Evolutionary conservation across 2,329 filamentous ascomycete genomes (phyloP).

Genomic region (Fusarium dlaminii): DNA sequence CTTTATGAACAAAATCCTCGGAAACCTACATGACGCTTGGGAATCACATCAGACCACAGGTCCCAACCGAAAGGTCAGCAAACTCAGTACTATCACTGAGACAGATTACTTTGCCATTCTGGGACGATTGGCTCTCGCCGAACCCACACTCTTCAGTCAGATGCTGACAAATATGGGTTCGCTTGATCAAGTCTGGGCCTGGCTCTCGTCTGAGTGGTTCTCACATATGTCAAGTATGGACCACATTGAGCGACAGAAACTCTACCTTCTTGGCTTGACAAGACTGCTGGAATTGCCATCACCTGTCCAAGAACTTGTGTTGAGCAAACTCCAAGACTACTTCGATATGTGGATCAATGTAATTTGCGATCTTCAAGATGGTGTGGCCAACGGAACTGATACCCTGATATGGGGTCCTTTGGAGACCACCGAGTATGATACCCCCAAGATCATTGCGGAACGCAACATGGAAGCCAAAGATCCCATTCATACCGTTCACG

Average conservation of each 20-base stretch:
- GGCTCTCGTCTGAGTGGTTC: constrained; percentile 74
- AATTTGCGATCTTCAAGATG: constrained; percentile 71
- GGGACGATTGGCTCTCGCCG: constrained; percentile 78
- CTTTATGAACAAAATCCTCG: constrained; percentile 70
- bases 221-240: constrained; percentile 74
- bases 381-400: constrained; percentile 61
- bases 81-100: constrained; percentile 78
- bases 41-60: constrained; percentile 84
- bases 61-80: constrained; percentile 74
- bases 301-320: constrained; percentile 65
- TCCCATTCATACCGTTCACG: constrained; percentile 72
- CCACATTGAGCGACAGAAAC: constrained; percentile 72
- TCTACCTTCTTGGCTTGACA: constrained; percentile 78
- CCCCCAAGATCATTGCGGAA: constrained; percentile 63
- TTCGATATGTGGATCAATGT: constrained; percentile 80
- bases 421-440: constrained; percentile 63
- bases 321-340: constrained; percentile 74
- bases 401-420: constrained; percentile 58
- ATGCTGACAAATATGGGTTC: constrained; percentile 60
- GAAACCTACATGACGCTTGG: constrained; percentile 73
- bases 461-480: constrained; percentile 66
- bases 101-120: constrained; percentile 88
- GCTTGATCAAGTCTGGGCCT: constrained; percentile 64
- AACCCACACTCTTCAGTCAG: constrained; percentile 73
- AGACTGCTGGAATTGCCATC: constrained; percentile 73